Evolutionary conservation across 352 stramenopile species (phyloP).

Genomic region (Achlya hypogyna): DNA sequence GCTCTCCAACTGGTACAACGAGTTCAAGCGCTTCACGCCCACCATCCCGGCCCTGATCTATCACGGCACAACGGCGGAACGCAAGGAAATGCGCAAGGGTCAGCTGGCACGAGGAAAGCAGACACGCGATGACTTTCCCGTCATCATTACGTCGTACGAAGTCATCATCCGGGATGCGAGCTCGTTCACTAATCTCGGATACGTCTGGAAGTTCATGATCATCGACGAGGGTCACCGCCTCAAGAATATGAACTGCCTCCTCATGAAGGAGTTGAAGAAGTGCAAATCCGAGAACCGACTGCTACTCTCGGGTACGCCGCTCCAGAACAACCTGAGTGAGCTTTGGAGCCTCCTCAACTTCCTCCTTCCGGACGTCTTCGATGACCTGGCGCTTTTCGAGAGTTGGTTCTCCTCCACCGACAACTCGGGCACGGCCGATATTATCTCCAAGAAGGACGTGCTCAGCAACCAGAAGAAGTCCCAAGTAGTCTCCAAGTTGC

Average conservation of each 20-base stretch:
- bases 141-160: slow-evolving; percentile 85
- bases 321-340: slow-evolving; percentile 98
- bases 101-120: slow-evolving; percentile 41
- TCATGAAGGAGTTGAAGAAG: slow-evolving; percentile 92
- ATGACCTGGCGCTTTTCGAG: slow-evolving; percentile 96
- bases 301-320: slow-evolving; percentile 92
- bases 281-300: slow-evolving; percentile 89
- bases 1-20: slow-evolving; percentile 95
- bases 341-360: slow-evolving; percentile 99
- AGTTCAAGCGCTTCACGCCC: slow-evolving; percentile 72
- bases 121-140: slow-evolving; percentile 58
- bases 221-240: slow-evolving; percentile 97
- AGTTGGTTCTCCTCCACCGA: slow-evolving; percentile 95
- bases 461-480: slow-evolving; percentile 88
- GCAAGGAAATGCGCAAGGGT: slow-evolving; percentile 37
- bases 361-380: slow-evolving; percentile 96
- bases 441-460: slow-evolving; percentile 47
- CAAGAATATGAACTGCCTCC: slow-evolving; percentile 96
- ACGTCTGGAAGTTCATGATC: slow-evolving; percentile 92
- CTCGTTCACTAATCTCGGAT: slow-evolving; percentile 44
- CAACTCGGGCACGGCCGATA: slow-evolving; percentile 50
- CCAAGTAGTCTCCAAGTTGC: slow-evolving; percentile 92
- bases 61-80: slow-evolving; percentile 79
- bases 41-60: slow-evolving; percentile 96
- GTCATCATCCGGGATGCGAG: slow-evolving; percentile 71